These are phyloP conservation scores for Tolypocladium pustulatum DNA, from an alignment of 2,329 filamentous ascomycete species.

Conservation along the genomic window DNA sequence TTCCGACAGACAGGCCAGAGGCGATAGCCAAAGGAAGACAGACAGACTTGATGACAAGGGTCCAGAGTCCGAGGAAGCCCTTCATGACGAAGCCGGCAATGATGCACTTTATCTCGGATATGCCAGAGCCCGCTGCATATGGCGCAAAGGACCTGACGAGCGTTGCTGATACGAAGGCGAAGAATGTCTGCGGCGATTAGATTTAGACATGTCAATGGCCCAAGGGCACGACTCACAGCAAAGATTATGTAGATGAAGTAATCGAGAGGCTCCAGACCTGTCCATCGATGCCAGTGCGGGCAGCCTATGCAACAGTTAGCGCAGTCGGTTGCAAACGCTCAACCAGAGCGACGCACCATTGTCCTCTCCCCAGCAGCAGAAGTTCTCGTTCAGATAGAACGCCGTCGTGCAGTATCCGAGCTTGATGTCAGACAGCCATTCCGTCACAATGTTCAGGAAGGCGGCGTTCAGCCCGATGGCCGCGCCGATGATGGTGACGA, in stretches of 20 bases:
- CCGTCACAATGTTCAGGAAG: slow-evolving; percentile 87
- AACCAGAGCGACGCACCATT: slow-evolving; percentile 42
- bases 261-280: slow-evolving; percentile 64
- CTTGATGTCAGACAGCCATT: slow-evolving; percentile 95
- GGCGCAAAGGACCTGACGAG: slow-evolving; percentile 88
- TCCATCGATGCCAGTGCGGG: slow-evolving; percentile 83
- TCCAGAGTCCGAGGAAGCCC: slow-evolving; percentile 87
- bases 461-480: slow-evolving; percentile 90
- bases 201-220: neutral
- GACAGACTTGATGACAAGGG: slow-evolving; percentile 86
- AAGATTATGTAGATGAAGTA: slow-evolving; percentile 84
- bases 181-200: slow-evolving; percentile 45
- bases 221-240: slow-evolving; percentile 44
- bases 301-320: slow-evolving; percentile 48
- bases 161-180: slow-evolving; percentile 71
- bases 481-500: slow-evolving; percentile 86
- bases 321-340: neutral
- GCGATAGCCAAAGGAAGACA: slow-evolving; percentile 85
- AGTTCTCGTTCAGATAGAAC: slow-evolving; percentile 94
- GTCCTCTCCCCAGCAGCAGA: slow-evolving; percentile 96
- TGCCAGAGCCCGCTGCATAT: slow-evolving; percentile 92
- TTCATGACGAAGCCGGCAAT: slow-evolving; percentile 99
- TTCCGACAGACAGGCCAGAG: slow-evolving; percentile 87
- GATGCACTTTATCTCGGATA: slow-evolving; percentile 98
- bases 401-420: slow-evolving; percentile 89